Evolutionary conservation across 1,284 basidiomycete genomes (phyloP), one percentile per base, ranked within the genome.

Genomic region (Cryptococcus wingfieldii): DNA sequence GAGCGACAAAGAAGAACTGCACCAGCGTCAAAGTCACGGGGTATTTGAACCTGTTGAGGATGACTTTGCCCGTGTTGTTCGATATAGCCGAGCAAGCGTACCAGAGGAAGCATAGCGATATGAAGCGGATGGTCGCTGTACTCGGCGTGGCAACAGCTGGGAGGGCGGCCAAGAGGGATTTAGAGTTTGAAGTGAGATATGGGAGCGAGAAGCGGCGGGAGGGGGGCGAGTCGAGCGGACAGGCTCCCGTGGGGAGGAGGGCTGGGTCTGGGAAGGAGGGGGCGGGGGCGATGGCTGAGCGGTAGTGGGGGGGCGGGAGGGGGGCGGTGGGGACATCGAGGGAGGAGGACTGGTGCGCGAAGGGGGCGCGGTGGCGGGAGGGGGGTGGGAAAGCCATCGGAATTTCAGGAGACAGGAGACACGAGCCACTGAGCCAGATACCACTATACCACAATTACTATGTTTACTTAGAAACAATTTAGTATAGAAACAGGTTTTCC

Each of bases 1-100:
- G 80, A 12, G 92, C 88, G 53, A 98, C 89, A 72, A 98, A 97
- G 62, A 86, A 89, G 74, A 98, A 98, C 75, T 99, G 96, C 65
- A 98, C 83, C 71, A 98, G 89, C n/a, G 96, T 98, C 68, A 98
- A 84, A 10, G 77, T 78, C 39, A 78, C 72, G 1, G 77, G 77
- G 62, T 68, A 78, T 47, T 64, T 66, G 65, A 77, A 78, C 54
- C 69, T 70, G 62, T 74, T 78, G 54, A 78, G 65, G 49, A 78
- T 78, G 49, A 77, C 73, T 60, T 78, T 78, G 53, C 75, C 76
- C 14, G 77, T 77, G 55, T 78, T 78, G 53, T 72, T 75, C 2
- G 74, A 76, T 6, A 78, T 53, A 2, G 77, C 77, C n/a, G 73
- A 76, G n/a, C 67, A 65, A n/a, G 68, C 63, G 62, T 78, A 78